Percentiles rank a stretch among this genome's conserved stretches.
Conservation (phyloP, 257 asterid genomes). For the Lantana camara region DNA sequence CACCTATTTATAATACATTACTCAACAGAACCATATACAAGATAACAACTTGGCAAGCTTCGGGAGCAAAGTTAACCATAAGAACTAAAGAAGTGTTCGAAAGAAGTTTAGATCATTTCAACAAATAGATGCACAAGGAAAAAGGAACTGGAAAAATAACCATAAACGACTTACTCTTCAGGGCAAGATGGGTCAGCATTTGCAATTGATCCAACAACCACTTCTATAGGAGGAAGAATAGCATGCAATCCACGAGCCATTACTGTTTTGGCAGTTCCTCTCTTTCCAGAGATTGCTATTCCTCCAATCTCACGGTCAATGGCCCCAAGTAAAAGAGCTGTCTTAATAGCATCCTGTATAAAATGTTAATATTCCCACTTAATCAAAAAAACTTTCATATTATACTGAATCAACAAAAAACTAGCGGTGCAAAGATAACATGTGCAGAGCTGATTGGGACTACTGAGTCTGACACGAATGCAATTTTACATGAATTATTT, state of each 20-base stretch:
- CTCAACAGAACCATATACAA: not conserved
- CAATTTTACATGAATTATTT: slow-evolving; percentile 1
- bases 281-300: slow-evolving; percentile 92
- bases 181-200: slow-evolving; percentile 82
- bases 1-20: not conserved
- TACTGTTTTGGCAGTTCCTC: slow-evolving; percentile 98
- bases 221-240: slow-evolving; percentile 97
- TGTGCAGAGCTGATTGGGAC: not conserved
- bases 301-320: slow-evolving; percentile 96
- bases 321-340: slow-evolving; percentile 98
- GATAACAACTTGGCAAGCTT: not conserved
- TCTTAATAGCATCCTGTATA: slow-evolving; percentile 90
- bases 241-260: slow-evolving; percentile 99
- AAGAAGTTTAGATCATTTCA: not conserved
- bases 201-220: slow-evolving; percentile 72
- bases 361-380: slow-evolving; percentile 10
- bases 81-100: not conserved
- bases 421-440: not conserved
- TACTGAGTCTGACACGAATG: not conserved
- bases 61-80: not conserved
- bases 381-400: not conserved
- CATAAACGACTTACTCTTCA: slow-evolving; percentile 88
- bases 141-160: too few species aligned
- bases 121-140: too few species aligned
- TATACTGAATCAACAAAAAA: not conserved